These are phyloP conservation scores for Fusarium burgessii DNA, from an alignment of 2,329 filamentous ascomycete genomes.

Conservation along the genomic window DNA sequence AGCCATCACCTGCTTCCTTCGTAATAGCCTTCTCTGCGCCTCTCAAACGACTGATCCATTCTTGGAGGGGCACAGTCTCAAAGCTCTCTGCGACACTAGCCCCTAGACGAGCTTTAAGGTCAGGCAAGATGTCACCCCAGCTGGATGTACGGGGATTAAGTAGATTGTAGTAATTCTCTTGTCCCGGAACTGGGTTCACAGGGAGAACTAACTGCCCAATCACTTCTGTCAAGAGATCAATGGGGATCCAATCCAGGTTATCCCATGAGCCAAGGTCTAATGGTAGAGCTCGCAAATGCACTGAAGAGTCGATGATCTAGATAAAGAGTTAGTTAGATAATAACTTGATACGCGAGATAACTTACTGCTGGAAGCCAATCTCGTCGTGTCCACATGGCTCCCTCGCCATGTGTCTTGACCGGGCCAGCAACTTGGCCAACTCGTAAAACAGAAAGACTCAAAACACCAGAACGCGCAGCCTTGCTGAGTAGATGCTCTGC, in stretches of 20 bases:
- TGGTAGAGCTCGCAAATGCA: neutral
- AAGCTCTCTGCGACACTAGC: rapidly evolving
- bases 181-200: rapidly evolving
- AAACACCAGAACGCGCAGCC: neutral
- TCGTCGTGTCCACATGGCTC: neutral
- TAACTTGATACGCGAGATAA: neutral
- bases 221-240: neutral
- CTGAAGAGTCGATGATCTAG: neutral
- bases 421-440: neutral
- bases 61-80: neutral
- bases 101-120: neutral
- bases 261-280: neutral
- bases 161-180: neutral
- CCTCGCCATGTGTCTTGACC: neutral
- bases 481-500: neutral
- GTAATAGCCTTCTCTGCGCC: neutral
- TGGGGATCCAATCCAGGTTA: neutral
- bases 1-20: neutral
- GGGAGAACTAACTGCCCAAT: neutral
- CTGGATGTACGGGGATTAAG: neutral
- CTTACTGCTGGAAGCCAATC: neutral
- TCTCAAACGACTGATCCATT: neutral
- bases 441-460: neutral
- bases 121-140: neutral
- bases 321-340: neutral